Conservation (phyloP, 2,329 filamentous ascomycete genomes). For the Thermothelomyces thermophilus region DNA sequence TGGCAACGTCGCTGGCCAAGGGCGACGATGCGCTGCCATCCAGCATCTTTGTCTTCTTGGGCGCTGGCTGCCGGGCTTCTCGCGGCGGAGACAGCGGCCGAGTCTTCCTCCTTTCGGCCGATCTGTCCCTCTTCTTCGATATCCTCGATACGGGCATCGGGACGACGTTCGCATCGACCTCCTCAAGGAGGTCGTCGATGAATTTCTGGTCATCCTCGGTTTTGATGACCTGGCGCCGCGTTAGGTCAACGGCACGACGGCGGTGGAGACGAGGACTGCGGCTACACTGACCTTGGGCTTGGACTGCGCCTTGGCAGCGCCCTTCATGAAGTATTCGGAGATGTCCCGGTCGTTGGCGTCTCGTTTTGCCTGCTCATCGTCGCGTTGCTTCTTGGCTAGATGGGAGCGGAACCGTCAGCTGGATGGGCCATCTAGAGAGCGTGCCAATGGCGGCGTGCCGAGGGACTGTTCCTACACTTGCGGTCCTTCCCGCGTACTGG, state of each 20-base stretch:
- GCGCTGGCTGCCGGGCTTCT: slow-evolving; percentile 41
- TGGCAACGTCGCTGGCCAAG: slow-evolving; percentile 43
- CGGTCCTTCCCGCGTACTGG: slow-evolving; percentile 40
- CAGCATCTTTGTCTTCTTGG: slow-evolving; percentile 52
- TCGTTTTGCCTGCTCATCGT: slow-evolving; percentile 77
- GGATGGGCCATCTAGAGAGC: neutral
- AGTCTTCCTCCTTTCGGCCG: slow-evolving; percentile 69
- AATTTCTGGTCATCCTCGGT: slow-evolving; percentile 88
- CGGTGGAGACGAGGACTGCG: neutral
- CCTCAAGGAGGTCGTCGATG: slow-evolving; percentile 73
- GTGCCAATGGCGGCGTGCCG: too few relatives aligned
- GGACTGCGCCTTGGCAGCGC: slow-evolving; percentile 55
- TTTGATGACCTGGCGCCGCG: slow-evolving; percentile 52
- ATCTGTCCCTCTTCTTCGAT: slow-evolving; percentile 60
- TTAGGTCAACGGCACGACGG: slow-evolving; percentile 11
- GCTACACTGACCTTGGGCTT: slow-evolving; percentile 67
- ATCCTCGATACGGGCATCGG: slow-evolving; percentile 47
- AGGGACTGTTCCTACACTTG: slow-evolving; percentile 42
- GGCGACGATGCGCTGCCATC: slow-evolving; percentile 44
- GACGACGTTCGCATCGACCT: slow-evolving; percentile 76
- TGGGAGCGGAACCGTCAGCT: slow-evolving; percentile 3
- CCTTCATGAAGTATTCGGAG: slow-evolving; percentile 87
- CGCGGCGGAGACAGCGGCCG: slow-evolving; percentile 72
- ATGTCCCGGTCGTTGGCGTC: slow-evolving; percentile 89
- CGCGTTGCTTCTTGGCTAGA: slow-evolving; percentile 75